Evolutionary conservation across 2,329 filamentous ascomycete species (phyloP).

Genomic region (Cladosporium halotolerans): DNA sequence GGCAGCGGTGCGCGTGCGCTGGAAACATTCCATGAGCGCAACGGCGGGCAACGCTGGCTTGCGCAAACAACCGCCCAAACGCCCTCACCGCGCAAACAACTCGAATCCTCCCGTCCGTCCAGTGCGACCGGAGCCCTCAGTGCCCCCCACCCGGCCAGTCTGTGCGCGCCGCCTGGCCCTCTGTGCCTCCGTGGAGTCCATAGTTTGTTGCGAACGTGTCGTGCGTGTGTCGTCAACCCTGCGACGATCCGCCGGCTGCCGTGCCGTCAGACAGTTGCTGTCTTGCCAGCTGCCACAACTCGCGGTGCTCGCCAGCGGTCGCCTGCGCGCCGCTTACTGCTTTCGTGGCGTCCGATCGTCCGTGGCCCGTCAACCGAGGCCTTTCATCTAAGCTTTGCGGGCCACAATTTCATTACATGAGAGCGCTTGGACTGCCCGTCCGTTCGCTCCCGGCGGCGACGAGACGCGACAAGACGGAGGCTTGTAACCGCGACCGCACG

Average conservation of each 20-base stretch:
- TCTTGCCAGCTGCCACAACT: not conserved
- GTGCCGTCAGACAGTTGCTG: not conserved
- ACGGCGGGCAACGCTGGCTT: not conserved
- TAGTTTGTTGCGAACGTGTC: not conserved
- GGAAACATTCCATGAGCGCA: not conserved
- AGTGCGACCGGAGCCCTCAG: no score
- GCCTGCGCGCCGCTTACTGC: conserved; percentile 1
- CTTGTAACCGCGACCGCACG: not conserved
- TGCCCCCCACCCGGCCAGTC: not conserved
- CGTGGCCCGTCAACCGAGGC: not conserved
- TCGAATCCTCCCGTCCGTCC: not conserved
- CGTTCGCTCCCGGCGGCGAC: not conserved
- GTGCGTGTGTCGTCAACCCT: not conserved
- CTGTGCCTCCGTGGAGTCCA: not conserved
- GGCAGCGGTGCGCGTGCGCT: not conserved
- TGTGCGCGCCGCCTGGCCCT: not conserved
- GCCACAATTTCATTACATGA: not conserved
- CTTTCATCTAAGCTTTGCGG: not conserved
- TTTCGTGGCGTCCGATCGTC: conserved; percentile 1
- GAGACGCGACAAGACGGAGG: not conserved
- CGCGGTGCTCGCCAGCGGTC: not conserved
- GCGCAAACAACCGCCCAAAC: not conserved
- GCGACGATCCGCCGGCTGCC: not conserved
- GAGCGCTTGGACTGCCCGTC: not conserved
- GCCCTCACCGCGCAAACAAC: not conserved